Evolutionary conservation across 495 filamentous ascomycete genomes (phyloP), one percentile per base, ranked within the genome.

Genomic region (Neurospora africana): DNA sequence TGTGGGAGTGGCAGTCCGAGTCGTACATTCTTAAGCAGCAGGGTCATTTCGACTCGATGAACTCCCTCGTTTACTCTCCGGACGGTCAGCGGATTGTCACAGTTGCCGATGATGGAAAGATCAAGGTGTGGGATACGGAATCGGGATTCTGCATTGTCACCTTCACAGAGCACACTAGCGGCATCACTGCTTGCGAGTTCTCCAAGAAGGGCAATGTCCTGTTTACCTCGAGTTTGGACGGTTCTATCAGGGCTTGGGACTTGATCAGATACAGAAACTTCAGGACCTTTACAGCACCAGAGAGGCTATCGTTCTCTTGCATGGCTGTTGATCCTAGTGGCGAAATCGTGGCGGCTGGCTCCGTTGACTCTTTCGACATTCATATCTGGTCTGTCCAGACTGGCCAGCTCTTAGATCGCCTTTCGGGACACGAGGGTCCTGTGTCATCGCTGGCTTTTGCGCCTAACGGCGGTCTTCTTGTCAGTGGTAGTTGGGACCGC

Each of bases 1-100:
- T 99, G 33, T 99, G 95, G 95, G 95, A 99, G 80, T 98, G 96
- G 96, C 96, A 98, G 77, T 98, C 96, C 2, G 95, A 99, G 79
- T 98, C 96, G n/a, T 98, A 98, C 81, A 94, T 99, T 71, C 82
- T 99, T 40, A 99, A 98, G 80, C 95, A 99, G 77, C 95, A 98
- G 81, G 95, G 95, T 1, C 95, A 99, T 81, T 92, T 96, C 68
- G 96, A 99, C 78, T 90, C 93, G n/a, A 93, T 98, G 89, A 98
- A 97, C 80, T 85, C 95, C 9, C 84, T 99, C 7, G 90, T 90
- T 15, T 98, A 98, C 81, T 96, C 96, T 6, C 94, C 95, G 0
- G 95, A 98, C 75, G 94, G 95, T 9, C 92, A 95, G 77, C 90
- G 92, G 36, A 91, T 99, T 73, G 90, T 98, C 70, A 99, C 96